Evolutionary conservation across 2,329 filamentous ascomycete genomes (phyloP).

Genomic region (Coniella lustricola): DNA sequence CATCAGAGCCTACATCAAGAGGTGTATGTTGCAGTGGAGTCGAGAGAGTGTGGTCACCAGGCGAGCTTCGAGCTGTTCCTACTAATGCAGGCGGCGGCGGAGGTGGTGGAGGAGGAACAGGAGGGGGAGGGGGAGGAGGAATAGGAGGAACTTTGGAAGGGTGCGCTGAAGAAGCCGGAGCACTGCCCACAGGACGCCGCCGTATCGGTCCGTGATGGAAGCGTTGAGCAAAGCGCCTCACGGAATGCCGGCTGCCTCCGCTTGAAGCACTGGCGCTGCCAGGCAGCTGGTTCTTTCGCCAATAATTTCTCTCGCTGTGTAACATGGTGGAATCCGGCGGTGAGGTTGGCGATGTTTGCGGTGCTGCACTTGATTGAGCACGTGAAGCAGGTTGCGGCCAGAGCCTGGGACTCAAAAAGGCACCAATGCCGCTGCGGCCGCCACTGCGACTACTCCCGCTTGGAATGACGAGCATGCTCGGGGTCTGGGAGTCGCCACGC

Average conservation of each 20-base stretch:
- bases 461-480: not conserved
- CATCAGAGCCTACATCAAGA: too few relatives aligned
- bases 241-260: slow-evolving; percentile 1
- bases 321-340: slow-evolving; percentile 1
- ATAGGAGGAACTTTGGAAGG: not conserved
- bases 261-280: slow-evolving; percentile 2
- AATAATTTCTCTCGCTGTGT: slow-evolving; percentile 9
- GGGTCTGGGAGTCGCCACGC: too few relatives aligned
- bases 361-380: not conserved
- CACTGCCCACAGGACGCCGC: not conserved
- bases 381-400: slow-evolving; percentile 6
- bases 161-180: not conserved
- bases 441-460: not conserved
- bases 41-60: too few relatives aligned
- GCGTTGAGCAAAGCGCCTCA: not conserved
- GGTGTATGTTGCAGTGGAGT: too few relatives aligned
- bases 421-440: not conserved
- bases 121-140: not conserved
- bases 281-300: slow-evolving; percentile 5
- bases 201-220: not conserved
- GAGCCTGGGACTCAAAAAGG: slow-evolving; percentile 6
- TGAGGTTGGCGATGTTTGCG: not conserved
- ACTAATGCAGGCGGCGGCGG: slow-evolving; percentile 3
- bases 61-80: too few relatives aligned
- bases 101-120: not conserved